Base-by-base conservation (phyloP, 2,329 filamentous ascomycete genomes). In the Phyllosticta paracitricarpa region DNA sequence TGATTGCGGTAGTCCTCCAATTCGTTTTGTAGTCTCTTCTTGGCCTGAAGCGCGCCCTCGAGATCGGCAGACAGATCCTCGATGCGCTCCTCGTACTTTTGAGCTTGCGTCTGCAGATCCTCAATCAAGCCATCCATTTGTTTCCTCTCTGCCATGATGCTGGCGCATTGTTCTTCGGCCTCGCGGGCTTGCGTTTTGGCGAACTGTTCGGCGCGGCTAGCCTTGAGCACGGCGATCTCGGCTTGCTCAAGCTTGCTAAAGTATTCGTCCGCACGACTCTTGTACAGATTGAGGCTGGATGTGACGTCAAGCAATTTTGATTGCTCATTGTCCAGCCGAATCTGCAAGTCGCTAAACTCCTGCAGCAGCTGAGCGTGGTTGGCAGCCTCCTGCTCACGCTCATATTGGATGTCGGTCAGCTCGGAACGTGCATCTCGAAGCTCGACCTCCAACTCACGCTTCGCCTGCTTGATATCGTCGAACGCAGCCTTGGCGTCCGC, bases 161-260 rank as follows among this genome's bases (percentile, higher is more conserved):
- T 87, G 0, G 90, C 91, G 68, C 88, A 96, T 5, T 87, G 91
- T 63, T 97, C 92, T 70, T 97, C 94, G 0, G 91, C 89, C 75
- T 99, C 93, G 69, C 85, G 87, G 9, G 90, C 89, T 71, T 97
- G 93, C 0, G 89, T 82, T 74, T 90, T 95, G 61, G 93, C 93
- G 72, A 97, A 97, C 68, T 96, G 91, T 75, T 97, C 93, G 0
- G 94, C 93, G 25, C 93, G 85, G 63, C 84, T 88, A 17, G 93
- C 93, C 73, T 97, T 97, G 65, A 99, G 83, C 19, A 97, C 92
- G 0, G 92, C 87, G 66, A 97, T 95, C 73, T 99, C 93, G 17
- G 94, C 94, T 71, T 97, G 93, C 74, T 99, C 93, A 22, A 99
- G 84, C 76, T 96, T 97, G 78, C 86, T 89, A 76, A 97, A 99